A percentile compares a stretch with the other conserved stretches of the same genome.
These are phyloP conservation scores for Tolypocladium tropicale DNA, from an alignment of 2,329 filamentous ascomycete species.

Conservation along the genomic window DNA sequence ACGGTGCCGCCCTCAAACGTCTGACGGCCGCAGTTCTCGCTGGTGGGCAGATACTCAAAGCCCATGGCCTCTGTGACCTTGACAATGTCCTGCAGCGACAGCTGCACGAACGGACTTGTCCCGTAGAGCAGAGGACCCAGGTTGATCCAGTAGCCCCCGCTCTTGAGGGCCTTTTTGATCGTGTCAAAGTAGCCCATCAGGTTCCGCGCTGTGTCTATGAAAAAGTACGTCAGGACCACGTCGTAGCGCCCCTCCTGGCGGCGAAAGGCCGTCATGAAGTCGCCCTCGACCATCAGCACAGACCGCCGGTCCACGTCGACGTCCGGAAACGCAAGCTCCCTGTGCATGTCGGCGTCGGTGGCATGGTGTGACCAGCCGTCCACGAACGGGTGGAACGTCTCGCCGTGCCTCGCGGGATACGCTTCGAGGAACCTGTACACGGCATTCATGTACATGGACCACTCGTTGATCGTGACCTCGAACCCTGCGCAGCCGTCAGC, in stretches of 20 bases:
- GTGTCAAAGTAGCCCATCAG: constrained; percentile 44
- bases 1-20: constrained; percentile 31
- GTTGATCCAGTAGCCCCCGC: constrained; percentile 44
- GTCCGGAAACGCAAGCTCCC: constrained; percentile 35
- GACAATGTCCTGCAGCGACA: constrained; percentile 43
- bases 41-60: constrained; percentile 37
- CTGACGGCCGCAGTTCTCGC: constrained; percentile 26
- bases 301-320: constrained; percentile 18
- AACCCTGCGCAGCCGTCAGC: constrained; percentile 23
- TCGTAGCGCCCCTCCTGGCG: constrained; percentile 27
- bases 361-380: constrained; percentile 48
- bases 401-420: constrained; percentile 11
- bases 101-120: constrained; percentile 41
- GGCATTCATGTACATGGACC: constrained; percentile 47
- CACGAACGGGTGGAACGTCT: constrained; percentile 38
- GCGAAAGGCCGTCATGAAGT: constrained; percentile 37
- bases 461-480: constrained; percentile 45
- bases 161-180: constrained; percentile 34
- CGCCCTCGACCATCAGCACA: constrained; percentile 42
- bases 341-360: constrained; percentile 34
- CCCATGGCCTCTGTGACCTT: constrained; percentile 36
- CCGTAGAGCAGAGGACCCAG: constrained; percentile 46
- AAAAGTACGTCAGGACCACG: constrained; percentile 44
- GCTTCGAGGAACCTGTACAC: constrained; percentile 38
- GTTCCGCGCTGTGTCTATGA: constrained; percentile 51